phyloP scores from a whole-genome alignment of 108 stramenopile genomes.

The Conticribra guillardii region DNA sequence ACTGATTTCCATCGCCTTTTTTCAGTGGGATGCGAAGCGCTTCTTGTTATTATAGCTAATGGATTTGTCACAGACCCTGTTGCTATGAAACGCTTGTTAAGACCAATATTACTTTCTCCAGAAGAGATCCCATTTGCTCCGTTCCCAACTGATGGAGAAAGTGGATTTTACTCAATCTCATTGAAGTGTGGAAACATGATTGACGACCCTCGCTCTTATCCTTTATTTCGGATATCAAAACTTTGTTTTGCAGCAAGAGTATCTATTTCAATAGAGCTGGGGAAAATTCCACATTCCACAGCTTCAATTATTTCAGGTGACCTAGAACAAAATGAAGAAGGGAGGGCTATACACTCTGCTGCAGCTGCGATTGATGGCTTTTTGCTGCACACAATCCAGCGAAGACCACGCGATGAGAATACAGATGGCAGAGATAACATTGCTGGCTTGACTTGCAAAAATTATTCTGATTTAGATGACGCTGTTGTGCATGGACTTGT shows the following conservation, averaged over 20 bases:
- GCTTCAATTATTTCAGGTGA: conserved; percentile 36
- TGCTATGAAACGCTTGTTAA: conserved; percentile 65
- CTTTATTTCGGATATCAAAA: conserved; percentile 49
- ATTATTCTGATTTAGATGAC: conserved; percentile 40
- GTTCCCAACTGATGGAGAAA: conserved; percentile 28
- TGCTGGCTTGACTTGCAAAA: conserved; percentile 46
- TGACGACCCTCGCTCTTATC: conserved; percentile 41
- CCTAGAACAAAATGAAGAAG: conserved; percentile 32
- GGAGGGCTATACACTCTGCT: conserved; percentile 59
- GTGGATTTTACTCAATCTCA: conserved; percentile 9
- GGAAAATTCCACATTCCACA: conserved; percentile 35
- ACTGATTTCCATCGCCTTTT: conserved; percentile 58
- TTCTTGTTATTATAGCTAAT: conserved; percentile 53
- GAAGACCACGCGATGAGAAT: neutral
- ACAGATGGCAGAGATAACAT: neutral
- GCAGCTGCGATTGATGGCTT: conserved; percentile 82
- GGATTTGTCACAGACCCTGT: conserved; percentile 58
- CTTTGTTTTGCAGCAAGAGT: conserved; percentile 57
- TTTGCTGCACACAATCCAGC: conserved; percentile 11
- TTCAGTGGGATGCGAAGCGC: conserved; percentile 63
- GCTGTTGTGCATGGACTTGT: conserved; percentile 24
- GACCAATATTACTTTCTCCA: conserved; percentile 50
- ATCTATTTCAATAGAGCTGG: conserved; percentile 28
- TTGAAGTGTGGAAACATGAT: conserved; percentile 27
- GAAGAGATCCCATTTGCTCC: conserved; percentile 42